Percentiles rank a stretch among this genome's conserved stretches.
phyloP scores from a whole-genome alignment of 2,329 filamentous ascomycete species.

The Simplicillium aogashimaense region DNA sequence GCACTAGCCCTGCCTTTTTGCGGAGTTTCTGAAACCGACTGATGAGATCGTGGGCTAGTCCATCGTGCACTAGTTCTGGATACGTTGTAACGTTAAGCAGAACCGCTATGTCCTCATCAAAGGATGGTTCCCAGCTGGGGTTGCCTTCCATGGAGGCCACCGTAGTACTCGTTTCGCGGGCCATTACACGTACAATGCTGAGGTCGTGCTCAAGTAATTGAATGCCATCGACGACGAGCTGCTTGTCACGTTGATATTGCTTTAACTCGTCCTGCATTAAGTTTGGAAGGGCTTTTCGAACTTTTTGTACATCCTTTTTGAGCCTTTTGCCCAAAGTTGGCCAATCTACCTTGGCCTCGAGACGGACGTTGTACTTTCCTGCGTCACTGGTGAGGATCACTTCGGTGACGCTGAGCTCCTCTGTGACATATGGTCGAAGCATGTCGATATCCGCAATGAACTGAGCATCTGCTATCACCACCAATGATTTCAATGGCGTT shows the following conservation, averaged over 20 bases:
- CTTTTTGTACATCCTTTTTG: conserved; percentile 77
- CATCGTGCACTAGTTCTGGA: conserved; percentile 71
- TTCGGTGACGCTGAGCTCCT: conserved; percentile 77
- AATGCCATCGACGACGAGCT: too few species aligned
- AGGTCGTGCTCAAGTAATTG: too few species aligned
- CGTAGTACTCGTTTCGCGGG: too few species aligned
- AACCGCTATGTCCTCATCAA: conserved; percentile 49
- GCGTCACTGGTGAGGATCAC: conserved; percentile 75
- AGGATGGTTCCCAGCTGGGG: conserved; percentile 12
- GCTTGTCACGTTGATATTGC: too few species aligned
- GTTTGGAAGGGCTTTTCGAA: conserved; percentile 71
- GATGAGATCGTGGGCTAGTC: conserved; percentile 75
- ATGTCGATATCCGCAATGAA: conserved; percentile 69
- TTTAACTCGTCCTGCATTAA: conserved; percentile 47
- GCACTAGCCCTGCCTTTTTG: conserved; percentile 76
- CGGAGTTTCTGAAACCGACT: conserved; percentile 76
- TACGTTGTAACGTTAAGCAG: conserved; percentile 68
- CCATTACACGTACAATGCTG: too few species aligned
- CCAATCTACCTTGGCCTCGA: conserved; percentile 76
- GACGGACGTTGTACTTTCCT: conserved; percentile 73
- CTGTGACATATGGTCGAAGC: conserved; percentile 68
- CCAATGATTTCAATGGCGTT: conserved; percentile 71
- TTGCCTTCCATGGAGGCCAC: too few species aligned
- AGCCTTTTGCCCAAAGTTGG: conserved; percentile 84
- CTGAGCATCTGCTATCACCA: conserved; percentile 71